Evolutionary conservation across 352 stramenopile genomes (phyloP), one percentile per base, ranked within the genome.

Genomic region (Phytophthora constricta): DNA sequence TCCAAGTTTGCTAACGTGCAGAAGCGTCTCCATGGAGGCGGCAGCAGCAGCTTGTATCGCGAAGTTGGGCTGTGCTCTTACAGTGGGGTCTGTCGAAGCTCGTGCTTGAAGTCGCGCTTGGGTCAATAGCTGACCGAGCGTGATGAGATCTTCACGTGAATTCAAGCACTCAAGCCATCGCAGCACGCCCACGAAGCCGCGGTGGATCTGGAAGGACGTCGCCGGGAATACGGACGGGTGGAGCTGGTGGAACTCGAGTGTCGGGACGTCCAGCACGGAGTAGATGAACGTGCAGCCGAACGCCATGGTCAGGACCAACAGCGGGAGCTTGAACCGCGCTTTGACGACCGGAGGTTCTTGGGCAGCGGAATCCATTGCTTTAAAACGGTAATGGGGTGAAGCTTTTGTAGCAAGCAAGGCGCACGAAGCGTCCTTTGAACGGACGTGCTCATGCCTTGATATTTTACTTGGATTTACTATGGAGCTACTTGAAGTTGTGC

Each of bases 101-200:
- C 17, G 49, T 50, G 49, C 43, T 45, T 69, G 50, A 16, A 56
- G 20, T 34, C 25, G 42, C 5, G 59, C 60, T 58, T 74, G 60
- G n/a, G 60, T 55, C 22, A 70, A 23, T 17, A 71, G 42, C 16
- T 71, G 67, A 20, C 14, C 47, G 14, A 91, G 63, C 19, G 68
- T n/a, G 5, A 60, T 39, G 22, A 92, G 49, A 0, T 86, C 74
- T 27, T 89, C 62, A 16, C 58, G 41, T 1, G 73, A 66, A 31
- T 76, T 71, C 10, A 87, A 57, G 31, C 72, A 78, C 62, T 92
- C 83, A 14, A 89, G 58, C 83, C 81, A 92, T 14, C 72, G 79
- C 16, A 89, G 37, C 7, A 84, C 79, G 28, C 67, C 73, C 50
- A 79, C 65, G 46, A 90, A 91, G 20, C 83, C 79, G 8, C 49